These are phyloP conservation scores for Fusarium sp. DNA, from an alignment of 2,329 filamentous ascomycete species.

Conservation along the genomic window DNA sequence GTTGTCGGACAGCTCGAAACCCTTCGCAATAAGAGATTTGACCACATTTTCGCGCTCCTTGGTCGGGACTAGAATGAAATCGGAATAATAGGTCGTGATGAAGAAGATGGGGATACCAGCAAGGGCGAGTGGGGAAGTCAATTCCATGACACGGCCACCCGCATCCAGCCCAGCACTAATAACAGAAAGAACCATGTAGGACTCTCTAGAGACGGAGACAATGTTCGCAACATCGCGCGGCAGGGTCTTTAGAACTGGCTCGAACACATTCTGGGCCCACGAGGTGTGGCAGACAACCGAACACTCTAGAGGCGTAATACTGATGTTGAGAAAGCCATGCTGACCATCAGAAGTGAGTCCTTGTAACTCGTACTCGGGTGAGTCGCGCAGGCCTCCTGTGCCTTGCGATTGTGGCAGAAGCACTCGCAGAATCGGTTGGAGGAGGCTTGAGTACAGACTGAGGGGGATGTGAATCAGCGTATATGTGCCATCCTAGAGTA, in stretches of 20 bases:
- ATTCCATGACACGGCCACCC: conserved; percentile 88
- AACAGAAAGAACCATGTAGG: conserved; percentile 90
- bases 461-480: conserved; percentile 92
- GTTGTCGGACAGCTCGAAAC: conserved; percentile 84
- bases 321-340: conserved; percentile 92
- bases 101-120: conserved; percentile 98
- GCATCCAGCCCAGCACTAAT: conserved; percentile 91
- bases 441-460: conserved; percentile 78
- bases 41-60: conserved; percentile 80
- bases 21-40: conserved; percentile 78
- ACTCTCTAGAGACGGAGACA: conserved; percentile 82
- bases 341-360: conserved; percentile 64
- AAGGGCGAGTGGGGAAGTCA: conserved; percentile 90
- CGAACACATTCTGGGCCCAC: conserved; percentile 80
- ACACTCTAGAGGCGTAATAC: conserved; percentile 90
- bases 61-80: conserved; percentile 91
- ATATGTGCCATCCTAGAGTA: conserved; percentile 81
- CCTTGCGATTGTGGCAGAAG: conserved; percentile 74
- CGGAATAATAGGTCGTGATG: conserved; percentile 97
- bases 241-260: conserved; percentile 74
- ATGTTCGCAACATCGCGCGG: conserved; percentile 62
- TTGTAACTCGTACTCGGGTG: conserved; percentile 55
- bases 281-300: conserved; percentile 87
- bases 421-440: conserved; percentile 88
- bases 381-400: conserved; percentile 52